Conservation (phyloP, 352 stramenopile species). For the Thalassiosira oceanica region DNA sequence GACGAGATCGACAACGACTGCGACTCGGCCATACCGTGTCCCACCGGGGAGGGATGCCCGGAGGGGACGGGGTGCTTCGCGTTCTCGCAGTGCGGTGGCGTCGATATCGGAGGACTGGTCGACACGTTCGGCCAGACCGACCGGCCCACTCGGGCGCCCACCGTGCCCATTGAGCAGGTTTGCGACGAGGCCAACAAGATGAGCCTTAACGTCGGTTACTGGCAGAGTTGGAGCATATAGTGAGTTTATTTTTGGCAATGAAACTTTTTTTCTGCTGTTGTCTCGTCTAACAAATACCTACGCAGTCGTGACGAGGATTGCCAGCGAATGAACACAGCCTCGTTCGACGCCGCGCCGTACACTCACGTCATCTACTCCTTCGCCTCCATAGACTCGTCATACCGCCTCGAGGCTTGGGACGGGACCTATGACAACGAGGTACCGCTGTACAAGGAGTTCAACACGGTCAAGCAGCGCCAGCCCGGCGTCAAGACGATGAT, state of each 20-base stretch:
- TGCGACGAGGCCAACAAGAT: constrained; percentile 52
- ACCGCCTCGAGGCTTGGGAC: constrained; percentile 54
- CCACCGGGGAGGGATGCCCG: constrained; percentile 43
- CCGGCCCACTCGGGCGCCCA: constrained; percentile 44
- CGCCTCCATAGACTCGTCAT: constrained; percentile 48
- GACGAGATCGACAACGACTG: constrained; percentile 53
- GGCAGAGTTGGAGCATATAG: constrained; percentile 66
- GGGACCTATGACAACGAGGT: constrained; percentile 54
- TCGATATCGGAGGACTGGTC: constrained; percentile 42
- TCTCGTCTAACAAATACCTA: not conserved
- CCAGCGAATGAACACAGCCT: constrained; percentile 48
- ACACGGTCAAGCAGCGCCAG: constrained; percentile 51
- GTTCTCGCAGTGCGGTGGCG: constrained; percentile 45
- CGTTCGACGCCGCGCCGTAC: constrained; percentile 42
- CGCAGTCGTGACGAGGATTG: constrained; percentile 49
- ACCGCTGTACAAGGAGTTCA: constrained; percentile 61
- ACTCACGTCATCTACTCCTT: constrained; percentile 63
- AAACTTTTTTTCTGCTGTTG: not conserved
- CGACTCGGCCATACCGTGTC: constrained; percentile 42
- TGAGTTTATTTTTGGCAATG: constrained; percentile 15
- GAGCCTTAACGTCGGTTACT: constrained; percentile 58
- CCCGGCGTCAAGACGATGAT: constrained; percentile 59
- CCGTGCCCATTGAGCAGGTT: constrained; percentile 42
- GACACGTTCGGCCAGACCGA: constrained; percentile 55
- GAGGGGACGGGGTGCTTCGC: constrained; percentile 51